Base-by-base conservation (phyloP, 2,329 filamentous ascomycete species). In the Calonectria pseudoreteaudii region DNA sequence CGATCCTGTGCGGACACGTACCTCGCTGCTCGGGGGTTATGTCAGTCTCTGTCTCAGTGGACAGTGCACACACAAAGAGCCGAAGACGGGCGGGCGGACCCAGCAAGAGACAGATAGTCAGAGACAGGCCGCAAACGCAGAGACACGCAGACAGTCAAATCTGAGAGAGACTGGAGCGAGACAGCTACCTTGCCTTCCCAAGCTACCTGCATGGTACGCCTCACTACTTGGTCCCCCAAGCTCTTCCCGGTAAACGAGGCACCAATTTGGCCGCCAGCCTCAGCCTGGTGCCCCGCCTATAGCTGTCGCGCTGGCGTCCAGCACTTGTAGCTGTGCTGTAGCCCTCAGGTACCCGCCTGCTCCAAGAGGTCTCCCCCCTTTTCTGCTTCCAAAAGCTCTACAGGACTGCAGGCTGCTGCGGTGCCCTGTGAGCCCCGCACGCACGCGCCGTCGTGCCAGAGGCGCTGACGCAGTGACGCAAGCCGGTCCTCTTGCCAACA, bases 291-390 rank as follows among this genome's bases (percentile, higher is more conserved):
- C 70, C 58, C 66, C 66, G 58, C 70, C 26, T 10, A 36, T 47
- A 53, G 30, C 38, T 50, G 65, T 49, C 34, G 14, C 38, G 64
- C 18, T 50, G 70, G 64, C 49, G 62, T 26, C 36, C 50, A 44
- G 50, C 52, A 49, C 8, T 34, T 65, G 65, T 68, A 72, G 70
- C 70, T 69, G 38, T 31, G 30, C 70, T 68, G 70, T 72, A 68
- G 49, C 38, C 23, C 49, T 28, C 38, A 72, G 49, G 70, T 72
- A 71, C 68, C 66, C 52, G 53, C 66, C 28, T 53, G 34, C 56
- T 60, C 31, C 34, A 16, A 34, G 56, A 70, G 44, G 44, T 44
- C 47, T 26, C 38, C 31, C 67, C 56, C 23, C 28, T 34, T 49
- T 49, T 20, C 28, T 23, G 16, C 52, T 60, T 53, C 52, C 65